Evolutionary conservation across 2,329 filamentous ascomycete genomes (phyloP), one percentile per base, ranked within the genome.

Genomic region (Paraconiothyrium sp.): DNA sequence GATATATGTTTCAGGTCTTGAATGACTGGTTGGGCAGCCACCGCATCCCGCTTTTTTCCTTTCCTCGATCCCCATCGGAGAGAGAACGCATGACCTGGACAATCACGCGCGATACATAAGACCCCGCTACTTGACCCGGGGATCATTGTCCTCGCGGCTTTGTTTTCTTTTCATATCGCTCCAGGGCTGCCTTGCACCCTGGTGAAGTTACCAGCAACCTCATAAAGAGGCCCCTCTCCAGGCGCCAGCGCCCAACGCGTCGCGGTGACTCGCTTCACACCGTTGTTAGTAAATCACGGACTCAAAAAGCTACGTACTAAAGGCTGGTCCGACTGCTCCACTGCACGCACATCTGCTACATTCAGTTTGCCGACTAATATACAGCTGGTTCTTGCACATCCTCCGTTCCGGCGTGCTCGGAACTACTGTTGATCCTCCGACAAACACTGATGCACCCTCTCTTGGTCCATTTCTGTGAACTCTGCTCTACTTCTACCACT

Each of bases 401-500:
- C 35, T 34, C 32, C 49, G 14, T 52, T 55, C 24, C 35, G 39
- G 8, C 62, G 13, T 41, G 44, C 20, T 60, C 39, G 48, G 39
- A 60, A 35, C 58, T 54, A 64, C 59, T 67, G 57, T 67, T 66
- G 68, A 68, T 56, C 66, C 59, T 58, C 58, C 49, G 39, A 32
- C 44, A 47, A 56, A 43, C 46, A 49, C 58, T 60, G 65, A 80
- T 80, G 78, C 75, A 73, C 56, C 75, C 78, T 46, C 68, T 77
- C 50, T 72, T 80, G 57, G 66, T 73, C 34, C 78, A 80, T 69
- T 72, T 77, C 65, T 80, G 78, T 72, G 63, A 68, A 54, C 55
- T 58, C 48, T 80, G 78, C 71, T 73, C 70, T 59, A 77, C 76
- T 64, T 76, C 76, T 62, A 78, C 79, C 39, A 72, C 80, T 52